phyloP scores from a whole-genome alignment of 148 eudicot genomes.

The Rhododendron molle region DNA sequence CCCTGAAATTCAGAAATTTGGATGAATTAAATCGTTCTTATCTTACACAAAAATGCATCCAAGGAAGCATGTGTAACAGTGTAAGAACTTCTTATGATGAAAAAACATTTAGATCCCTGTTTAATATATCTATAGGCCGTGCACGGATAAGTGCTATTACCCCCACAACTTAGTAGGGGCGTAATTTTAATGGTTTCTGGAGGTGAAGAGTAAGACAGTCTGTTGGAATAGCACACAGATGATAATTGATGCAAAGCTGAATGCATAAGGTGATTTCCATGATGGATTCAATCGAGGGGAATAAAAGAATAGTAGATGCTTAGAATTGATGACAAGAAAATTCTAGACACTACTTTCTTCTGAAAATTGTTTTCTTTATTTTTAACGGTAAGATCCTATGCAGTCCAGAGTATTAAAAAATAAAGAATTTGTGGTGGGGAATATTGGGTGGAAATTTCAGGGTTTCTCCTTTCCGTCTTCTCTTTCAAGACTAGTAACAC shows the following conservation, averaged over 20 bases:
- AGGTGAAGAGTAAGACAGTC: neutral
- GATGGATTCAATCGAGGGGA: neutral
- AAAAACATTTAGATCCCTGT: neutral
- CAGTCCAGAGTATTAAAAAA: neutral
- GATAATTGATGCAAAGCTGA: neutral
- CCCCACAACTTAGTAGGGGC: neutral
- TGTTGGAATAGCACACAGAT: neutral
- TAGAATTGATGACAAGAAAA: neutral
- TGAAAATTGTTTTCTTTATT: neutral
- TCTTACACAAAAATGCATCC: neutral
- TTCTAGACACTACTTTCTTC: neutral
- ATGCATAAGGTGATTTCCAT: constrained; percentile 1
- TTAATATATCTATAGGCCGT: neutral
- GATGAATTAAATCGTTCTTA: neutral
- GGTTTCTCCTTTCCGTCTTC: neutral
- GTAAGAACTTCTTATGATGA: neutral
- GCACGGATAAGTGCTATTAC: neutral
- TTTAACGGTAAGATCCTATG: neutral
- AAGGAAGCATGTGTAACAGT: neutral
- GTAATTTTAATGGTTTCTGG: neutral
- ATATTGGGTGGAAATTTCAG: neutral
- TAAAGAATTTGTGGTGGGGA: no score
- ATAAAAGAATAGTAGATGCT: neutral
- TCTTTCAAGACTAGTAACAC: neutral
- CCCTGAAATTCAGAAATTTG: constrained; percentile 43